These are phyloP conservation scores for Diaporthe batatas DNA, from an alignment of 2,329 filamentous ascomycete genomes.

Conservation along the genomic window DNA sequence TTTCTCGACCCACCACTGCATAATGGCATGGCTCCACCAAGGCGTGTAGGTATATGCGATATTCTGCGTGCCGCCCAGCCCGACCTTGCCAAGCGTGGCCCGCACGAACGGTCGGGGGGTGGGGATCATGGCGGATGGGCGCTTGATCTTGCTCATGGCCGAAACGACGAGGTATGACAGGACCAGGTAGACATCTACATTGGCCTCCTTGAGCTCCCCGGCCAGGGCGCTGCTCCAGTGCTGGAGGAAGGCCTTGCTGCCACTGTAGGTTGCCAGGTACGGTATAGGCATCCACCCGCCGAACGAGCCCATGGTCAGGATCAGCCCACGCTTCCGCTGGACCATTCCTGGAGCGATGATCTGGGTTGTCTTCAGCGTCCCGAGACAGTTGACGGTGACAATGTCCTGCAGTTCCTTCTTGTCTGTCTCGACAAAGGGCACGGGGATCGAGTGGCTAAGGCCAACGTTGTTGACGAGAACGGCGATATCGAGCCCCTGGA, in stretches of 20 bases:
- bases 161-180: conserved; percentile 94
- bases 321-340: conserved; percentile 85
- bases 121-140: conserved; percentile 81
- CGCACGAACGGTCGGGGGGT: conserved; percentile 86
- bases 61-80: conserved; percentile 81
- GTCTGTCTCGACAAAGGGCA: conserved; percentile 85
- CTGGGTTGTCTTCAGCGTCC: conserved; percentile 89
- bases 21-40: conserved; percentile 90
- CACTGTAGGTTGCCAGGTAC: conserved; percentile 94
- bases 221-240: conserved; percentile 93
- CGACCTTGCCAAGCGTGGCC: conserved; percentile 83
- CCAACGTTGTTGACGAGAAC: conserved; percentile 98
- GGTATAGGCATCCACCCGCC: conserved; percentile 93
- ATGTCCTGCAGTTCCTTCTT: conserved; percentile 88
- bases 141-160: conserved; percentile 96
- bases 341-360: conserved; percentile 88
- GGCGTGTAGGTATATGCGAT: conserved; percentile 90
- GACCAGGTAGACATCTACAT: conserved; percentile 90
- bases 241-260: conserved; percentile 97
- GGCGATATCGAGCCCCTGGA: conserved; percentile 82
- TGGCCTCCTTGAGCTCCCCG: conserved; percentile 82
- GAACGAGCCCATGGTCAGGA: conserved; percentile 98
- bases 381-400: conserved; percentile 94
- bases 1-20: conserved; percentile 84
- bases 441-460: conserved; percentile 92